phyloP scores from a whole-genome alignment of 495 filamentous ascomycete species.

The Tuber melanosporum region DNA sequence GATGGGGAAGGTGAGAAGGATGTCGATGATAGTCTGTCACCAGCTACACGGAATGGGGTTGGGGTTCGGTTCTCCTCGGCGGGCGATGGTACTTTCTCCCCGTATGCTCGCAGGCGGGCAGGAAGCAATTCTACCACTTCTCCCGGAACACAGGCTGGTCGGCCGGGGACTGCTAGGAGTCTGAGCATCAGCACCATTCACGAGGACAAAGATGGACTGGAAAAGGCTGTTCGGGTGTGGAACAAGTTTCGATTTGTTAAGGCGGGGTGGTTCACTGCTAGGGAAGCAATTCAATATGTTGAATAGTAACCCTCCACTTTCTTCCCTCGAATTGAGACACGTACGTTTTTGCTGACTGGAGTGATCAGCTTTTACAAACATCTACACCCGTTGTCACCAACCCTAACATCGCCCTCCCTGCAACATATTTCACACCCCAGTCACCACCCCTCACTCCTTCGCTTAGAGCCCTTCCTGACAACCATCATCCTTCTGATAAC shows the following conservation, averaged over 20 bases:
- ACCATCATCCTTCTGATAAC: slow-evolving; percentile 86
- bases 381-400: slow-evolving; percentile 83
- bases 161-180: slow-evolving; percentile 11
- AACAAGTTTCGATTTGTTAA: slow-evolving; percentile 83
- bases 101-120: slow-evolving; percentile 16
- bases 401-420: slow-evolving; percentile 47
- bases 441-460: slow-evolving; percentile 64
- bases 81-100: slow-evolving; percentile 9
- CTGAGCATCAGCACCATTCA: slow-evolving; percentile 31
- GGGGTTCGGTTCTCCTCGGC: slow-evolving; percentile 28
- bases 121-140: slow-evolving; percentile 26
- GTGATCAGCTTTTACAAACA: slow-evolving; percentile 71
- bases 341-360: slow-evolving; percentile 11
- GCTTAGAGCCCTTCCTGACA: slow-evolving; percentile 83
- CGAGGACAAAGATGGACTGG: slow-evolving; percentile 44
- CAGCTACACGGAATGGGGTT: slow-evolving; percentile 4
- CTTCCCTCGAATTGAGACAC: slow-evolving; percentile 10
- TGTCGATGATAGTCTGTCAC: slow-evolving; percentile 11
- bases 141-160: slow-evolving; percentile 13
- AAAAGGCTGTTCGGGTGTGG: slow-evolving; percentile 77
- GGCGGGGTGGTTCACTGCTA: slow-evolving; percentile 90
- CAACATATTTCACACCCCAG: slow-evolving; percentile 46
- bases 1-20: slow-evolving; percentile 35
- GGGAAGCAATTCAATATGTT: slow-evolving; percentile 86
- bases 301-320: slow-evolving; percentile 59